Conservation (phyloP, 1,284 basidiomycete genomes). For the Polyporus tsugae region DNA sequence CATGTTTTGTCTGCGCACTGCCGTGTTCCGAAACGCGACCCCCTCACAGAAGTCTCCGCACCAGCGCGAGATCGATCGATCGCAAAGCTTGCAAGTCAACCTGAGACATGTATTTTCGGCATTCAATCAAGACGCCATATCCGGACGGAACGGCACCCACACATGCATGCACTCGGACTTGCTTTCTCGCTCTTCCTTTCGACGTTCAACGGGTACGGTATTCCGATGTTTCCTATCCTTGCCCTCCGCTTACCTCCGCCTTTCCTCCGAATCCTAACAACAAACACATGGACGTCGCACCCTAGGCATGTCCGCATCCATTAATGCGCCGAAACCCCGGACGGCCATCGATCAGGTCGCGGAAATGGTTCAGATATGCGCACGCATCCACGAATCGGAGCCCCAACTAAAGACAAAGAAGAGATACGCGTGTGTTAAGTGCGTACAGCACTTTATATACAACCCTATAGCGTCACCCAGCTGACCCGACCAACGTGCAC, state of each 20-base stretch:
- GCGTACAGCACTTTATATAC: background rate
- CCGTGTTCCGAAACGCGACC: background rate
- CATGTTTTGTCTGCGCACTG: background rate
- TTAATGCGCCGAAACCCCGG: background rate
- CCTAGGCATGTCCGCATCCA: background rate
- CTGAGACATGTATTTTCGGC: background rate
- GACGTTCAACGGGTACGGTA: background rate
- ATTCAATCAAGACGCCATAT: constrained; percentile 13
- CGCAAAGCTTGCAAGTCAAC: background rate
- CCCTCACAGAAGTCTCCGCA: background rate
- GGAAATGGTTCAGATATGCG: background rate
- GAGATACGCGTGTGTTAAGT: background rate
- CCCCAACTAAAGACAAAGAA: background rate
- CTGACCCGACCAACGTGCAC: background rate
- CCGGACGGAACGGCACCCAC: background rate
- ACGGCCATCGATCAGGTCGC: background rate
- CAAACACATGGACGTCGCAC: constrained; percentile 4
- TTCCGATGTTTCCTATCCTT: background rate
- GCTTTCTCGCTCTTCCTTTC: background rate
- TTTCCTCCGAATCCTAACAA: background rate
- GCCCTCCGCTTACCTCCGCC: background rate
- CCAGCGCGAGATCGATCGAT: background rate
- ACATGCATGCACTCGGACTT: background rate
- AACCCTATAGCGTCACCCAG: background rate
- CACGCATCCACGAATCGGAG: background rate